phyloP scores from a whole-genome alignment of 371 early-diverging fungal species.

The Cokeromyces recurvatus region DNA sequence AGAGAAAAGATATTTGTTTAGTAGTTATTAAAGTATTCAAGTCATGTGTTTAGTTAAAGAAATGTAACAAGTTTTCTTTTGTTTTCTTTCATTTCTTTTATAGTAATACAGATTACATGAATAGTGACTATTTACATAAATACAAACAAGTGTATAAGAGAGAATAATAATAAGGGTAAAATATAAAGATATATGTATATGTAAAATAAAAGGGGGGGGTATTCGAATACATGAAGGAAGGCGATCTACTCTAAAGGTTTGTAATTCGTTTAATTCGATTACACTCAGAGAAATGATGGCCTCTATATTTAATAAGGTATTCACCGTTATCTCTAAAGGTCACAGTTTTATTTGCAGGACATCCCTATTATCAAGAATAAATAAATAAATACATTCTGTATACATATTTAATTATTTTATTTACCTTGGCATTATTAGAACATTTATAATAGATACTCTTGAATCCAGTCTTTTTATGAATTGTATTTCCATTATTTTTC shows the following conservation, averaged over 20 bases:
- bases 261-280: constrained; percentile 29
- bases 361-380: constrained; percentile 13
- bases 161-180: too few relatives aligned
- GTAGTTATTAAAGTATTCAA: too few relatives aligned
- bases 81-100: too few relatives aligned
- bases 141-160: too few relatives aligned
- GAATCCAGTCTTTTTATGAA: constrained; percentile 47
- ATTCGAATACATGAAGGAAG: too few relatives aligned
- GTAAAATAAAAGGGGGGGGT: too few relatives aligned
- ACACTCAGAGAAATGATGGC: constrained; percentile 45
- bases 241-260: constrained; percentile 17
- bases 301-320: constrained; percentile 48
- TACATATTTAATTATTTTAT: not conserved
- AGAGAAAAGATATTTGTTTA: too few relatives aligned
- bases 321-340: constrained; percentile 49
- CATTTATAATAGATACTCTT: constrained; percentile 56
- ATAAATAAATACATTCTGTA: not conserved
- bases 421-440: constrained; percentile 31
- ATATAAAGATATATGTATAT: too few relatives aligned
- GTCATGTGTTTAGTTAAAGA: too few relatives aligned
- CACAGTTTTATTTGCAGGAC: constrained; percentile 51
- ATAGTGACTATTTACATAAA: too few relatives aligned
- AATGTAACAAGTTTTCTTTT: too few relatives aligned
- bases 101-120: too few relatives aligned
- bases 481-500: constrained; percentile 58